These are phyloP conservation scores for Globisporangium canariense DNA, from an alignment of 352 stramenopile genomes.

Conservation along the genomic window DNA sequence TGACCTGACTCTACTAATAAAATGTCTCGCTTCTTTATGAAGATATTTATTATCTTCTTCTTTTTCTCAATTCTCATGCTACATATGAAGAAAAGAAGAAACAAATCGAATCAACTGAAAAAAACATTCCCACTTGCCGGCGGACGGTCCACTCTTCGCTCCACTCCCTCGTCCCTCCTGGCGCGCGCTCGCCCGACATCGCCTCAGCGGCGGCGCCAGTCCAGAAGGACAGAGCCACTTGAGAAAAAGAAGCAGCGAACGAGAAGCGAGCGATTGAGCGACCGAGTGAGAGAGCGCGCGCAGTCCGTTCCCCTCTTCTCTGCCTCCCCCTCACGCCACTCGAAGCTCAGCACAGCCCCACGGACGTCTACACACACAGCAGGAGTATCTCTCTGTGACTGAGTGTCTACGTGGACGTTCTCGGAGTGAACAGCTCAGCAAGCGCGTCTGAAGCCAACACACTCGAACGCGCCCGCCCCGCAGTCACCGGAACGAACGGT, in stretches of 20 bases:
- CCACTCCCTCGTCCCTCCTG: background rate
- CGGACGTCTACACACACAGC: background rate
- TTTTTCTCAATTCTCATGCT: no score
- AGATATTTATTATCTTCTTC: no score
- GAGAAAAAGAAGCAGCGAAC: slow-evolving; percentile 23
- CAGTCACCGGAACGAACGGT: slow-evolving; percentile 2
- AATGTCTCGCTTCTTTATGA: no score
- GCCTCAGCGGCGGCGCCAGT: background rate
- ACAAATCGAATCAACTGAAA: background rate
- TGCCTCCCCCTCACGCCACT: background rate
- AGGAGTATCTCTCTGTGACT: background rate
- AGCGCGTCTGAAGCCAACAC: slow-evolving; percentile 1
- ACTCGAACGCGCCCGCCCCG: background rate
- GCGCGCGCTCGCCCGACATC: background rate
- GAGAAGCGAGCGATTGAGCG: slow-evolving; percentile 7
- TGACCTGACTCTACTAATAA: no score
- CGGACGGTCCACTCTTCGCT: background rate
- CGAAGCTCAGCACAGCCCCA: background rate
- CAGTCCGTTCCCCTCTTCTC: background rate
- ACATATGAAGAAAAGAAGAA: no score
- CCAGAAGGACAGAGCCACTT: slow-evolving; percentile 13
- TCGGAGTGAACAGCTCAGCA: background rate
- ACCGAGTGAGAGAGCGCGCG: background rate
- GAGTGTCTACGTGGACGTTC: background rate
- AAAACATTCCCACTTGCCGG: background rate